Percentiles rank a stretch among this genome's conserved stretches.
These are phyloP conservation scores for Dinochytrium kinnereticum DNA, from an alignment of 371 early-diverging fungal species.

Conservation along the genomic window DNA sequence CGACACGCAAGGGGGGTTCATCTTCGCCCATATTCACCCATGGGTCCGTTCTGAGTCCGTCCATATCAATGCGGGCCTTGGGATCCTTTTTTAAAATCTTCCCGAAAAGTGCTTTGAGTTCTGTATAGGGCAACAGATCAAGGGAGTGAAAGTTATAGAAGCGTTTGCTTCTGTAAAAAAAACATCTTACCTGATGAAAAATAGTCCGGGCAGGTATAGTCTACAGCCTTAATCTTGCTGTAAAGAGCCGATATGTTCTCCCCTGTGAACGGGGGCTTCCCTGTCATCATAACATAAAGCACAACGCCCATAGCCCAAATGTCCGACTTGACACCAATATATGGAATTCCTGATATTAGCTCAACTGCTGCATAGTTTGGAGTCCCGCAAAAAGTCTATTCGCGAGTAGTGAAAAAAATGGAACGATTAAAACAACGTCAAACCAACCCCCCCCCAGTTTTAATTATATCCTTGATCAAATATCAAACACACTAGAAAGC, in stretches of 20 bases:
- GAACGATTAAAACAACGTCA: background rate
- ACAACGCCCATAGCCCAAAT: conserved; percentile 69
- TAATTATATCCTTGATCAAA: too few relatives aligned
- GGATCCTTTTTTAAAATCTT: conserved; percentile 60
- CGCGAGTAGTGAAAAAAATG: background rate
- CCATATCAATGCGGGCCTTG: conserved; percentile 50
- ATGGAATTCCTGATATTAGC: conserved; percentile 62
- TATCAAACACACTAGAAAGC: conserved; percentile 11
- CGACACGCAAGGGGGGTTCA: conserved; percentile 45
- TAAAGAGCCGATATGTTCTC: conserved; percentile 67
- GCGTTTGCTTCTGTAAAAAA: too few relatives aligned
- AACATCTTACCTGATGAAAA: conserved; percentile 49
- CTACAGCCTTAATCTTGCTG: conserved; percentile 56
- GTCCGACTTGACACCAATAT: conserved; percentile 63
- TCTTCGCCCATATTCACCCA: conserved; percentile 59
- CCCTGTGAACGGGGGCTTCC: conserved; percentile 72
- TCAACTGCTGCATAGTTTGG: conserved; percentile 68
- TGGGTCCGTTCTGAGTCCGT: conserved; percentile 51
- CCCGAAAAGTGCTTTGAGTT: conserved; percentile 44
- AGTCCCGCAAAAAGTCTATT: conserved; percentile 64
- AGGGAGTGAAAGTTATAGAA: too few relatives aligned
- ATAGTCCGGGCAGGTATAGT: conserved; percentile 56
- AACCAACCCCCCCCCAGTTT: too few relatives aligned
- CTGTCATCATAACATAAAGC: conserved; percentile 70
- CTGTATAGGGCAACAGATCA: conserved; percentile 26